These are phyloP conservation scores for Brachypodium distachyon DNA, from an alignment of 202 grass and related monocot species.

Conservation along the genomic window DNA sequence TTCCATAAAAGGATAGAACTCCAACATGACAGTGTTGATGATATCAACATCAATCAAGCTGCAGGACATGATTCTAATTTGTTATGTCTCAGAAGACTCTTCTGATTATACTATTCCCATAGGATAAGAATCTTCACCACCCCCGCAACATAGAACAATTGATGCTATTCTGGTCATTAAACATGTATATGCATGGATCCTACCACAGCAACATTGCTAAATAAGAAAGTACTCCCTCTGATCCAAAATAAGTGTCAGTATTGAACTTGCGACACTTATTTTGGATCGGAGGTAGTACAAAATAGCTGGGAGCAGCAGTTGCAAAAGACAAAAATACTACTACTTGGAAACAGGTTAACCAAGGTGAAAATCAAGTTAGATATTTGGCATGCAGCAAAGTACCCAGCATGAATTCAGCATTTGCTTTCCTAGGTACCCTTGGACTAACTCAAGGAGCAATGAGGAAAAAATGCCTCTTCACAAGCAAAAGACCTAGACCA, in stretches of 20 bases:
- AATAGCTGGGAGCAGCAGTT: not conserved
- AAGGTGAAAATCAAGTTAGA: not conserved
- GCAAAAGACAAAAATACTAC: not conserved
- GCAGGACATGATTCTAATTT: not conserved
- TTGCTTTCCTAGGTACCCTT: no score
- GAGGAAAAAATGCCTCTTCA: not conserved
- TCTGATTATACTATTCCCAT: not conserved
- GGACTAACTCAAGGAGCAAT: not conserved
- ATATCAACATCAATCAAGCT: not conserved
- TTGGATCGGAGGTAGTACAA: no score
- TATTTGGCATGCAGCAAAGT: not conserved
- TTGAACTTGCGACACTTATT: no score
- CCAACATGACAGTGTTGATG: not conserved
- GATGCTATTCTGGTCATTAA: not conserved
- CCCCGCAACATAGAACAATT: not conserved
- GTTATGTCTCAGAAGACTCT: not conserved
- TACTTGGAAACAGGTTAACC: not conserved
- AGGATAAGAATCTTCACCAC: not conserved
- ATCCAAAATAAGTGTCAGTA: no score
- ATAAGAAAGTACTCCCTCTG: no score
- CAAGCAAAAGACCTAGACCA: not conserved
- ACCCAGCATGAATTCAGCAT: not conserved
- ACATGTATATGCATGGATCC: not conserved
- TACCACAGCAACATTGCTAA: not conserved
- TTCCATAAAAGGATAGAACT: not conserved